A percentile compares a stretch with the other conserved stretches of the same genome.
Evolutionary conservation across 1,284 basidiomycete species (phyloP).

Genomic region (Trametes pubescens): DNA sequence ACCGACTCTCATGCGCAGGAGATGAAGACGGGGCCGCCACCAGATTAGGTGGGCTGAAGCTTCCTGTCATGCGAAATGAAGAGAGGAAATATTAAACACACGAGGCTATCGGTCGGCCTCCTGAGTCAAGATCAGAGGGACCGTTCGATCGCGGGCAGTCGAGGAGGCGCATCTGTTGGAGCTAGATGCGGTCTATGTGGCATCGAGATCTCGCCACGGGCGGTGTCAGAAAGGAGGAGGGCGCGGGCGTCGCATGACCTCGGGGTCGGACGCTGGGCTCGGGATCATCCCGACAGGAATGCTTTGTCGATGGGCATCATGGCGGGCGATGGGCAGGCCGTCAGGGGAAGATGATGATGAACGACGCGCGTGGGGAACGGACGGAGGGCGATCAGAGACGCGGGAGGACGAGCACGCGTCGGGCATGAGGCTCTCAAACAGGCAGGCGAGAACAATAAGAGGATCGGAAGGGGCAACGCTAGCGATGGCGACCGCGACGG

Average conservation of each 20-base stretch:
- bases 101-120: slow-evolving; percentile 33
- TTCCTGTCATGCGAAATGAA: slow-evolving; percentile 28
- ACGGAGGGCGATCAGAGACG: slow-evolving; percentile 6
- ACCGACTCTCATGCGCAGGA: neutral
- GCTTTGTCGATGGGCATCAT: slow-evolving; percentile 5
- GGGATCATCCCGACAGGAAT: neutral
- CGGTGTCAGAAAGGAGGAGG: neutral
- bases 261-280: neutral
- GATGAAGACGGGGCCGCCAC: slow-evolving; percentile 6
- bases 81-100: slow-evolving; percentile 19
- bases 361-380: slow-evolving; percentile 9
- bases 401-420: slow-evolving; percentile 15
- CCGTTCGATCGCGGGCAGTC: slow-evolving; percentile 21
- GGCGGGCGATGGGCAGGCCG: slow-evolving; percentile 8
- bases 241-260: slow-evolving; percentile 23
- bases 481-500: slow-evolving; percentile 27
- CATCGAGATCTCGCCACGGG: slow-evolving; percentile 8
- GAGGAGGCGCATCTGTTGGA: slow-evolving; percentile 19
- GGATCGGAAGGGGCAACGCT: slow-evolving; percentile 31
- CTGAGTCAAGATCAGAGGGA: slow-evolving; percentile 22
- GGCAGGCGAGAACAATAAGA: slow-evolving; percentile 40
- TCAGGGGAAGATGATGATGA: slow-evolving; percentile 26
- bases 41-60: slow-evolving; percentile 15
- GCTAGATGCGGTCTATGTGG: slow-evolving; percentile 12
- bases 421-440: slow-evolving; percentile 38